Evolutionary conservation across 1,284 basidiomycete species (phyloP).

Genomic region (Polyporus tsugae): DNA sequence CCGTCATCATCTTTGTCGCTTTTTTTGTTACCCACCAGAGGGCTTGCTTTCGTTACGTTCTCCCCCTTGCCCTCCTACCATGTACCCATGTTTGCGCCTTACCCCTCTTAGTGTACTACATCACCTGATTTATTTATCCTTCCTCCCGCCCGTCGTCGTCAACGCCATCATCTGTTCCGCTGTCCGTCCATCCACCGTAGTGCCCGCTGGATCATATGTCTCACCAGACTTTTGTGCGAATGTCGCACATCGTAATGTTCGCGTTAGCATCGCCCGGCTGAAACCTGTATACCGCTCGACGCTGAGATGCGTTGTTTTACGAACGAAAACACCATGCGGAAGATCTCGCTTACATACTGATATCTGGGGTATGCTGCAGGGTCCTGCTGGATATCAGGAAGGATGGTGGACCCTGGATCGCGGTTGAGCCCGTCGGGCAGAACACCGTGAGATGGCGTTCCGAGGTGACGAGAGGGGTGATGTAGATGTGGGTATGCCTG

Average conservation of each 20-base stretch:
- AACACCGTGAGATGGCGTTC: neutral
- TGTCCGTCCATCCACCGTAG: neutral
- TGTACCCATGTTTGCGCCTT: conserved; percentile 9
- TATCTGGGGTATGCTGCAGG: neutral
- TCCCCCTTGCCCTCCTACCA: conserved; percentile 17
- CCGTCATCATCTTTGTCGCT: conserved; percentile 6
- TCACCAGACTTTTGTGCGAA: neutral
- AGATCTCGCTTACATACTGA: neutral
- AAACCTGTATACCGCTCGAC: conserved; percentile 3
- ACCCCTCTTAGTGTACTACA: conserved; percentile 30
- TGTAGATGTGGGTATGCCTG: neutral
- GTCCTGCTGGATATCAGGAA: neutral
- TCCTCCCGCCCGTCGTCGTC: conserved; percentile 2
- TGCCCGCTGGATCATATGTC: neutral
- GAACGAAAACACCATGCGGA: neutral
- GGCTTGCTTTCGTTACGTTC: conserved; percentile 12
- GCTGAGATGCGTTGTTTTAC: neutral
- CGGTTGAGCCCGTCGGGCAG: neutral
- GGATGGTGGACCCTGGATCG: neutral
- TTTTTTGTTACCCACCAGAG: conserved; percentile 26
- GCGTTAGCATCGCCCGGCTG: neutral
- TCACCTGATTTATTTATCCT: conserved; percentile 36
- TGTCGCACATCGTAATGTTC: neutral
- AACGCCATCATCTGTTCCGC: neutral
- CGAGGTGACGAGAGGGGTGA: neutral